A percentile compares a stretch with the other conserved stretches of the same genome.
phyloP scores from a whole-genome alignment of 495 filamentous ascomycete species.

The Filosporella fistucella region DNA sequence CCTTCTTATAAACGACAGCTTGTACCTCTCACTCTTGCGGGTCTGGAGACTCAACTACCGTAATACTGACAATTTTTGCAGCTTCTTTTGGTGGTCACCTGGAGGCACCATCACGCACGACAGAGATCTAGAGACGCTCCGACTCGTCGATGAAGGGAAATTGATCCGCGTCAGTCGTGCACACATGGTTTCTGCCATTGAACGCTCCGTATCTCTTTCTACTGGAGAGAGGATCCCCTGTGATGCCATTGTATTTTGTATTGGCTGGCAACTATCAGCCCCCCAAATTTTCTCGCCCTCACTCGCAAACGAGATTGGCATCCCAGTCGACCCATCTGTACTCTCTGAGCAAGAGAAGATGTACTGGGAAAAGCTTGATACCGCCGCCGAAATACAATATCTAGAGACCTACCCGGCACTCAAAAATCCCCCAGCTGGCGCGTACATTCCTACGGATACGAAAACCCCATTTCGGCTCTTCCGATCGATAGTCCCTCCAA shows the following conservation, averaged over 20 bases:
- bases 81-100: slow-evolving; percentile 8
- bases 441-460: not conserved
- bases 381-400: slow-evolving; percentile 12
- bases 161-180: slow-evolving; percentile 4
- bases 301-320: slow-evolving; percentile 7
- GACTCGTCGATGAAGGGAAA: slow-evolving; percentile 7
- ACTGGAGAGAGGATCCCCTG: slow-evolving; percentile 12
- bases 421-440: not conserved
- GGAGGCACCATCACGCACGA: slow-evolving; percentile 8
- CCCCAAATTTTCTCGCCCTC: slow-evolving; percentile 6
- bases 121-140: not conserved
- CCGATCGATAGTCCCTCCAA: slow-evolving; percentile 22
- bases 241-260: slow-evolving; percentile 27
- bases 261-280: slow-evolving; percentile 23
- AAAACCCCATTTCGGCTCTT: slow-evolving; percentile 26
- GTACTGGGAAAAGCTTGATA: slow-evolving; percentile 25
- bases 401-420: slow-evolving; percentile 21
- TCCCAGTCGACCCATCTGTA: not conserved
- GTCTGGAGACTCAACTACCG: not conserved
- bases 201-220: slow-evolving; percentile 4
- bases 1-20: too few relatives aligned
- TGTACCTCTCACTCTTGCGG: too few relatives aligned
- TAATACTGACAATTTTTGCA: not conserved
- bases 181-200: not conserved
- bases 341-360: not conserved